Evolutionary conservation across 1,284 basidiomycete species (phyloP).

Genomic region (Cutaneotrichosporon mucoides): DNA sequence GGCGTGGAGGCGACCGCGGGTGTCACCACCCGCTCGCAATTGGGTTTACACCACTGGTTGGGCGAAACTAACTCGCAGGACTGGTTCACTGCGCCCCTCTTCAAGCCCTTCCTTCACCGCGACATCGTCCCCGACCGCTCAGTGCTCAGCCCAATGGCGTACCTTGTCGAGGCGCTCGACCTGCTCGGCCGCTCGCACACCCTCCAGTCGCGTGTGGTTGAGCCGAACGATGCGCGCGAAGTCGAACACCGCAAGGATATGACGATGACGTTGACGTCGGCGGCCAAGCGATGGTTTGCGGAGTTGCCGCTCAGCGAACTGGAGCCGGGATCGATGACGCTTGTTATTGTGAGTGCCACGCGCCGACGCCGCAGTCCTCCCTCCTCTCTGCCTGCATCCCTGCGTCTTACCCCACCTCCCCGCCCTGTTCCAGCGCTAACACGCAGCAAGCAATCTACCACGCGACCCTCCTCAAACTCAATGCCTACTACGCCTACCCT

Average conservation of each 20-base stretch:
- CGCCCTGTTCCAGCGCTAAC: not conserved
- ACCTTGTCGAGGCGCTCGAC: slow-evolving; percentile 47
- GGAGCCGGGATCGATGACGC: slow-evolving; percentile 23
- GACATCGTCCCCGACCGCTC: slow-evolving; percentile 17
- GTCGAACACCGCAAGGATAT: slow-evolving; percentile 39
- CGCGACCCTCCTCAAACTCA: slow-evolving; percentile 47
- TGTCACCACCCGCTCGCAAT: too few relatives aligned
- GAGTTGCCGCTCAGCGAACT: slow-evolving; percentile 20
- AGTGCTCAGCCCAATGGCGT: slow-evolving; percentile 40
- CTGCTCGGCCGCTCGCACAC: slow-evolving; percentile 45
- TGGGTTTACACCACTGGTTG: too few relatives aligned
- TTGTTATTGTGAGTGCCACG: slow-evolving; percentile 40
- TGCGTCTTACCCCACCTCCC: too few relatives aligned
- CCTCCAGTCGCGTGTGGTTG: slow-evolving; percentile 40
- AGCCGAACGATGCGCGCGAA: slow-evolving; percentile 37
- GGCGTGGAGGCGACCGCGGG: too few relatives aligned
- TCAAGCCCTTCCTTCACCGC: slow-evolving; percentile 38
- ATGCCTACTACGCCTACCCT: slow-evolving; percentile 47
- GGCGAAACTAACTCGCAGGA: slow-evolving; percentile 22
- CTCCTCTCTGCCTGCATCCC: not conserved
- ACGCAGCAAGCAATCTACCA: slow-evolving; percentile 44
- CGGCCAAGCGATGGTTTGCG: slow-evolving; percentile 40
- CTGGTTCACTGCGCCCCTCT: slow-evolving; percentile 40
- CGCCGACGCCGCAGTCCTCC: too few relatives aligned
- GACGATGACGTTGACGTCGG: slow-evolving; percentile 34